Evolutionary conservation across 83 land plant genomes (phyloP), one percentile per base, ranked within the genome.

Genomic region (Diphasiastrum complanatum): DNA sequence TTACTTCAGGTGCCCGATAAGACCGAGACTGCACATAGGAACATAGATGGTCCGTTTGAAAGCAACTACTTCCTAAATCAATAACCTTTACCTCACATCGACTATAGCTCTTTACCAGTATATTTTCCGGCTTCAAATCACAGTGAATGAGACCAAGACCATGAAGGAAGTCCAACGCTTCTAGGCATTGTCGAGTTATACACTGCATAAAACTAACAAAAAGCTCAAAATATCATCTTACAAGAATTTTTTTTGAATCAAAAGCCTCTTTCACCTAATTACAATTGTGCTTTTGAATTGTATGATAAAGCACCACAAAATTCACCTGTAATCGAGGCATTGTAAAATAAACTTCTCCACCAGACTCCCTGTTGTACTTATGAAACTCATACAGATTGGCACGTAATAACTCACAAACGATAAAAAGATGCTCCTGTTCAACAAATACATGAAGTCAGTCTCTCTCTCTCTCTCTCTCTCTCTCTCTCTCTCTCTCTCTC

Each of bases 21-120:
- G 91, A 80, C 20, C 91, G 87, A 16, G 91, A 86, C 66, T 86
- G 91, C n/a, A 86, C 88, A 71, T 86, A 86, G 1, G 82, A 61
- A 65, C 77, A 78, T 56, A 86, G 66, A 61, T 81, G 74, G 60
- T 38, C 43, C 14, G 43, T 38, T 14, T 38, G 43, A 14, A 38
- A 38, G 14, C 43, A 38, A 38, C 43, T 38, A 38, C 43, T 38
- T 14, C 43, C 43, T 8, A 38, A 38, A 38, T 38, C 43, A 38
- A 38, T 38, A 8, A 38, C 43, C 43, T 86, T 86, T 34, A 86
- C 77, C 52, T 83, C 85, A 60, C 88, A 83, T 60, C 82, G 73
- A 54, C 80, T 74, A 59, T 81, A 86, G 65, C 85, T 83, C 65
- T 83, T 86, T 43, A 86, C 79, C 5, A 86, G 81, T 38, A 8